These are phyloP conservation scores for Gleditsia sinensis DNA, from an alignment of 306 rosid genomes.

Conservation along the genomic window DNA sequence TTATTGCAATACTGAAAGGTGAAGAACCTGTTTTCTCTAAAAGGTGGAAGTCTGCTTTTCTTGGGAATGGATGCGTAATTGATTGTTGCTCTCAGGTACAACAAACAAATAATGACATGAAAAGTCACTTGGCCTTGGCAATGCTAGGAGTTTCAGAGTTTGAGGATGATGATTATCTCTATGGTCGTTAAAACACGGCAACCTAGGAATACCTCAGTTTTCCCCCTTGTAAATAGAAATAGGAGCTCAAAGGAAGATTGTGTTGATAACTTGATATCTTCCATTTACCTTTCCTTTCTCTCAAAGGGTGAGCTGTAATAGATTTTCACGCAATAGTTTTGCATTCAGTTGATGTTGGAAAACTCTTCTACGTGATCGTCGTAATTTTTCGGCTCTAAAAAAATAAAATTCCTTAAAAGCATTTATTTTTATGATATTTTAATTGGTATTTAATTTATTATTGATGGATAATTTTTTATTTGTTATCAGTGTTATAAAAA, in stretches of 20 bases:
- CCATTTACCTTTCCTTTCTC: conserved; percentile 38
- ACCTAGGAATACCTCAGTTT: not conserved
- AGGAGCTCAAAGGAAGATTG: conserved; percentile 29
- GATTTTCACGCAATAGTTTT: conserved; percentile 19
- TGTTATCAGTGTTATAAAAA: too few species aligned
- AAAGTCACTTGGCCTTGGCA: conserved; percentile 69
- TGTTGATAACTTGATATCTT: conserved; percentile 41
- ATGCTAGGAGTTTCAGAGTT: conserved; percentile 76
- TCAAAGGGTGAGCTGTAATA: conserved; percentile 43
- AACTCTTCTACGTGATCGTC: not conserved
- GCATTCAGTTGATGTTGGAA: not conserved
- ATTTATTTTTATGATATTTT: too few species aligned
- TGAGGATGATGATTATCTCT: conserved; percentile 68
- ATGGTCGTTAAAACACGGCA: conserved; percentile 37
- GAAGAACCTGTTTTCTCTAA: conserved; percentile 51
- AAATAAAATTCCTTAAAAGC: too few species aligned
- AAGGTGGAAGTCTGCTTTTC: conserved; percentile 57
- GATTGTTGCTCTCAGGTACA: conserved; percentile 66
- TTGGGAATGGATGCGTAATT: conserved; percentile 58
- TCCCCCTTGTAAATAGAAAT: conserved; percentile 46
- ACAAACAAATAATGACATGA: conserved; percentile 59
- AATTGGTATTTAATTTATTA: too few species aligned
- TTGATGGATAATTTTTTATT: too few species aligned
- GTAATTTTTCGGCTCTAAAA: not conserved
- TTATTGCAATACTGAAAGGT: conserved; percentile 66